phyloP scores from a whole-genome alignment of 805 yeast genomes.

The Vanderwaltozyma polyspora region DNA sequence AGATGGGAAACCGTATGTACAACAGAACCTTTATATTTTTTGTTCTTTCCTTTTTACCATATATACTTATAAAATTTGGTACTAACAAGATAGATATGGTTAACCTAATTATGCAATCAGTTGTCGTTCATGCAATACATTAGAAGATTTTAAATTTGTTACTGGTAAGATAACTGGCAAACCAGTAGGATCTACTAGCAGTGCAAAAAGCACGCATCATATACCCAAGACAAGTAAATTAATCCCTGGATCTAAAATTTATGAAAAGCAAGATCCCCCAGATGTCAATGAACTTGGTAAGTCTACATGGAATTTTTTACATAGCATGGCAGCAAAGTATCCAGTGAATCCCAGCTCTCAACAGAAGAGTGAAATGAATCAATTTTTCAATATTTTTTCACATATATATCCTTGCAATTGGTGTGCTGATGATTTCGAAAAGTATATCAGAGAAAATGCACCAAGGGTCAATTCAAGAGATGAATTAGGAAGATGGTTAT shows the following conservation, averaged over 20 bases:
- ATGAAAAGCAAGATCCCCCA: constrained; percentile 61
- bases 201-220: background rate
- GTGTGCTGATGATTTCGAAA: constrained; percentile 77
- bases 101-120: constrained; percentile 20
- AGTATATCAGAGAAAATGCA: constrained; percentile 41
- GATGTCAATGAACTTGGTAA: constrained; percentile 73
- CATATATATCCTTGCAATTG: constrained; percentile 86
- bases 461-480: constrained; percentile 59
- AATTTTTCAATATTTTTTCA: constrained; percentile 61
- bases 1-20: constrained; percentile 85
- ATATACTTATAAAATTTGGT: background rate
- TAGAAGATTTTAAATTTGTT: constrained; percentile 69
- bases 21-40: background rate
- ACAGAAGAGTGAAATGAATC: constrained; percentile 61
- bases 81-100: background rate
- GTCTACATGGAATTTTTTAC: constrained; percentile 87
- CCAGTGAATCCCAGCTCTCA: constrained; percentile 55
- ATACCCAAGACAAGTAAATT: constrained; percentile 1
- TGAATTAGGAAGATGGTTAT: constrained; percentile 79
- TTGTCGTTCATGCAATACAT: constrained; percentile 81
- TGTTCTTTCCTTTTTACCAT: background rate
- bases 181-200: constrained; percentile 3
- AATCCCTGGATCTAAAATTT: constrained; percentile 21
- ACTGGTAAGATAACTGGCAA: constrained; percentile 20
- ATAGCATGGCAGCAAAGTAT: constrained; percentile 80